A percentile compares a stretch with the other conserved stretches of the same genome.
Evolutionary conservation across 306 rosid genomes (phyloP).

Genomic region (Leucaena leucocephala): DNA sequence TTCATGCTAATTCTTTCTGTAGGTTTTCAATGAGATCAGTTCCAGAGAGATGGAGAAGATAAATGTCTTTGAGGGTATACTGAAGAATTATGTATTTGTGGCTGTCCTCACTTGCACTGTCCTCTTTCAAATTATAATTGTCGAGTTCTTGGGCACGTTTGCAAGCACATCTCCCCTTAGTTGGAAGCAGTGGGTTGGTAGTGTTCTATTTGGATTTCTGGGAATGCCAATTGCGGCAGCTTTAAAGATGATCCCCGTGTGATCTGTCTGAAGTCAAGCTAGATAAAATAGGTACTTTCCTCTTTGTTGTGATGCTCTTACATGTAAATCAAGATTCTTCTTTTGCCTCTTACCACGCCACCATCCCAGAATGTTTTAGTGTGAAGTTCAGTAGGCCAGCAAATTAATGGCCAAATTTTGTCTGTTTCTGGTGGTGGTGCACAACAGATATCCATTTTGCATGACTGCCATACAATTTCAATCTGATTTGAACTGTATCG

Average conservation of each 20-base stretch:
- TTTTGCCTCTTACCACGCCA: constrained; percentile 27
- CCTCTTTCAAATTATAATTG: constrained; percentile 81
- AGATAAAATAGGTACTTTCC: constrained; percentile 40
- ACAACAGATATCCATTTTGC: constrained; percentile 27
- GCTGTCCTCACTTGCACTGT: constrained; percentile 72
- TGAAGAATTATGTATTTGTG: constrained; percentile 80
- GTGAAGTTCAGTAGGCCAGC: constrained; percentile 19
- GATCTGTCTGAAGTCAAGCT: constrained; percentile 45
- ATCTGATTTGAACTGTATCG: constrained; percentile 29
- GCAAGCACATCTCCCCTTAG: constrained; percentile 87
- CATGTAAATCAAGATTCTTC: constrained; percentile 21
- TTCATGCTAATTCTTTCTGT: constrained; percentile 35
- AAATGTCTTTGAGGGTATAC: constrained; percentile 81
- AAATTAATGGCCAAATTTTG: constrained; percentile 31
- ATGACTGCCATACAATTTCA: constrained; percentile 28
- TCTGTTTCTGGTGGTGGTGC: constrained; percentile 12
- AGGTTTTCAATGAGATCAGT: constrained; percentile 97
- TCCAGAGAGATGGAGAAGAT: constrained; percentile 98
- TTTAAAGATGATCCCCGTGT: constrained; percentile 76
- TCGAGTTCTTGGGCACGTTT: constrained; percentile 78
- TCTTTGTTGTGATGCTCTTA: constrained; percentile 12
- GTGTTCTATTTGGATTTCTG: constrained; percentile 71
- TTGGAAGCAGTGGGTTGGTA: constrained; percentile 66
- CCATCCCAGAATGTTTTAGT: constrained; percentile 17
- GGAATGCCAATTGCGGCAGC: constrained; percentile 96